phyloP scores from a whole-genome alignment of 2,329 filamentous ascomycete species.

The Colletotrichum lupini region DNA sequence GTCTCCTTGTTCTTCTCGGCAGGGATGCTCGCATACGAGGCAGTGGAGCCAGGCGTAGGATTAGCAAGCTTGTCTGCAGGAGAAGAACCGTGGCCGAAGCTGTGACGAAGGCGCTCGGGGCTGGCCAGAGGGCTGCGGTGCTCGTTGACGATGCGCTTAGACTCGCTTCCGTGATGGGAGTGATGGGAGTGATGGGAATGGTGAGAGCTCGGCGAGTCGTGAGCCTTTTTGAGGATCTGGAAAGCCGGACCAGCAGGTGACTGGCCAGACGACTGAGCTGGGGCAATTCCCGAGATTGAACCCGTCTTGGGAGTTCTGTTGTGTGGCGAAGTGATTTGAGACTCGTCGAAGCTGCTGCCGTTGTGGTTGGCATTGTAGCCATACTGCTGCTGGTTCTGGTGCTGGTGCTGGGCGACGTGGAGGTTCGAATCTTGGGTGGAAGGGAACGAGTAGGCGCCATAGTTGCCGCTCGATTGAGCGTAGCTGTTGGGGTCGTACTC shows the following conservation, averaged over 20 bases:
- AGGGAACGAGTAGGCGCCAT: constrained; percentile 36
- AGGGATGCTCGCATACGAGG: constrained; percentile 33
- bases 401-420: constrained; percentile 37
- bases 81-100: constrained; percentile 48
- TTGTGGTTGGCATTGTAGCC: constrained; percentile 42
- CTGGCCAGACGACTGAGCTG: constrained; percentile 41
- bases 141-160: constrained; percentile 52
- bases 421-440: constrained; percentile 33
- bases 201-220: constrained; percentile 48
- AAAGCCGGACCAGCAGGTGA: constrained; percentile 50
- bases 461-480: constrained; percentile 38
- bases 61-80: constrained; percentile 35
- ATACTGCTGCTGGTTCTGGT: constrained; percentile 33
- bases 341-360: constrained; percentile 50
- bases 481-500: constrained; percentile 39
- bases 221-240: constrained; percentile 64
- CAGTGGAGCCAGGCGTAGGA: constrained; percentile 36
- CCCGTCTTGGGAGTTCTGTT: constrained; percentile 54
- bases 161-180: constrained; percentile 52
- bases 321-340: constrained; percentile 52
- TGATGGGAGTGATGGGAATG: constrained; percentile 1
- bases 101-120: constrained; percentile 55
- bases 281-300: constrained; percentile 44
- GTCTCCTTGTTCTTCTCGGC: constrained; percentile 65
- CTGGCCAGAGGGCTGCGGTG: constrained; percentile 54